Percentiles rank a stretch among this genome's conserved stretches.
phyloP scores from a whole-genome alignment of 805 yeast species.

The baker's yeast (Saccharomyces cerevisiae) region DNA sequence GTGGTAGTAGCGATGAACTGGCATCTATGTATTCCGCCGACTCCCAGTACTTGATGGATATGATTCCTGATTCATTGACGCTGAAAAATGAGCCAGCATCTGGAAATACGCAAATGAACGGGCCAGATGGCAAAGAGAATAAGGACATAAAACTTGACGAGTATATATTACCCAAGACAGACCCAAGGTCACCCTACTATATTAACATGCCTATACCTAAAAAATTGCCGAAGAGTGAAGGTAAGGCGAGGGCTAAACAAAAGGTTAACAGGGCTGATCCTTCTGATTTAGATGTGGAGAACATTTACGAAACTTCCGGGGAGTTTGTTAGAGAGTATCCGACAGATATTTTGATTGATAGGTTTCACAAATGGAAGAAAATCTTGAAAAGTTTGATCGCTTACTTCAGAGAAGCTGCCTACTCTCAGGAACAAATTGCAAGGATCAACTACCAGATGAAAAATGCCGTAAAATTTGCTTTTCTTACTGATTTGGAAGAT shows the following conservation, averaged over 20 bases:
- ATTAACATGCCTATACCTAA: constrained; percentile 24
- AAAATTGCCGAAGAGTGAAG: constrained; percentile 7
- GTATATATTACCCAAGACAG: constrained; percentile 17
- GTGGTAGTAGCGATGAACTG: not conserved
- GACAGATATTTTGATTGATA: constrained; percentile 67
- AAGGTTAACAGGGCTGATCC: not conserved
- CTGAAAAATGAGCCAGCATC: not conserved
- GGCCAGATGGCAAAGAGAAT: not conserved
- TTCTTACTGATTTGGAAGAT: constrained; percentile 29
- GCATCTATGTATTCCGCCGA: not conserved
- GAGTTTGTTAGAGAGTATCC: constrained; percentile 40
- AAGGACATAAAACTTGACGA: constrained; percentile 1
- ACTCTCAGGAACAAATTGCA: constrained; percentile 69
- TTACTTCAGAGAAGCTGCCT: constrained; percentile 65
- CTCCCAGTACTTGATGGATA: not conserved
- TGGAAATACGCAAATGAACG: not conserved
- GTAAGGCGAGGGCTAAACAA: not conserved
- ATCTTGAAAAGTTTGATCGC: constrained; percentile 59
- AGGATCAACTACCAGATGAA: constrained; percentile 60
- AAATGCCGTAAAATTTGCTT: constrained; percentile 44
- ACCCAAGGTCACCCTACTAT: constrained; percentile 21
- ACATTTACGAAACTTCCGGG: not conserved
- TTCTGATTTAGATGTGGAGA: constrained; percentile 2
- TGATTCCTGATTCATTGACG: not conserved
- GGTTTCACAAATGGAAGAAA: constrained; percentile 74